A percentile compares a stretch with the other conserved stretches of the same genome.
These are phyloP conservation scores for Fusarium sp. DNA, from an alignment of 2,329 filamentous ascomycete species.

Conservation along the genomic window DNA sequence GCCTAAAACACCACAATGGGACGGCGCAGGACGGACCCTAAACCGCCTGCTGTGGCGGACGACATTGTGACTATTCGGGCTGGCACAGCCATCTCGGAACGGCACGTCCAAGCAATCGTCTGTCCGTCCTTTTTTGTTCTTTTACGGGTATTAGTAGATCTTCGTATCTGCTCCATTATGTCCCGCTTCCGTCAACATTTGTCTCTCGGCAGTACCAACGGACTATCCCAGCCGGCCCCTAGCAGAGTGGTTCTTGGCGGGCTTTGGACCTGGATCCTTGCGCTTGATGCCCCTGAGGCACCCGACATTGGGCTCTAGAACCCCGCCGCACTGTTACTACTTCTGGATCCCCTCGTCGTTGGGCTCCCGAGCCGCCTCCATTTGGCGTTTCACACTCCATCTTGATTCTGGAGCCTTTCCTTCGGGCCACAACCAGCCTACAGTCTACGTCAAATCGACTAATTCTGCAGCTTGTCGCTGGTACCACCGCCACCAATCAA, in stretches of 20 bases:
- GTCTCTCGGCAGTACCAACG: slow-evolving; percentile 4
- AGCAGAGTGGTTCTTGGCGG: slow-evolving; percentile 14
- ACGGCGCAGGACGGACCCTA: not conserved
- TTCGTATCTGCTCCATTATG: slow-evolving; percentile 13
- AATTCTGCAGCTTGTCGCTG: slow-evolving; percentile 18
- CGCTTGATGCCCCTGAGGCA: slow-evolving; percentile 30
- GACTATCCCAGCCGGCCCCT: slow-evolving; percentile 1
- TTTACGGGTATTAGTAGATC: slow-evolving; percentile 6
- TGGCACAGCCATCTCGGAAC: slow-evolving; percentile 6
- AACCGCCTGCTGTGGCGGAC: slow-evolving; percentile 1
- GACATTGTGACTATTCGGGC: not conserved
- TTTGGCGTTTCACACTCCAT: slow-evolving; percentile 6
- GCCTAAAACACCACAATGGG: slow-evolving; percentile 17
- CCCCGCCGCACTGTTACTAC: slow-evolving; percentile 26
- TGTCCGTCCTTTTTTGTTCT: slow-evolving; percentile 5
- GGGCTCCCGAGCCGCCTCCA: slow-evolving; percentile 21
- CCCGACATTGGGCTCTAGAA: slow-evolving; percentile 24
- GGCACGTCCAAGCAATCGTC: not conserved
- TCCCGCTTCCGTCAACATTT: slow-evolving; percentile 5
- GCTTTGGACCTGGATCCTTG: slow-evolving; percentile 26
- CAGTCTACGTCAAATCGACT: slow-evolving; percentile 12
- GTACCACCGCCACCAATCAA: slow-evolving; percentile 25
- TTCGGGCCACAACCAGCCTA: slow-evolving; percentile 14
- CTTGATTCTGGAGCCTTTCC: slow-evolving; percentile 13
- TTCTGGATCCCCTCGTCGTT: slow-evolving; percentile 26